These are phyloP conservation scores for Phialophora chinensis DNA, from an alignment of 2,329 filamentous ascomycete genomes.

Conservation along the genomic window DNA sequence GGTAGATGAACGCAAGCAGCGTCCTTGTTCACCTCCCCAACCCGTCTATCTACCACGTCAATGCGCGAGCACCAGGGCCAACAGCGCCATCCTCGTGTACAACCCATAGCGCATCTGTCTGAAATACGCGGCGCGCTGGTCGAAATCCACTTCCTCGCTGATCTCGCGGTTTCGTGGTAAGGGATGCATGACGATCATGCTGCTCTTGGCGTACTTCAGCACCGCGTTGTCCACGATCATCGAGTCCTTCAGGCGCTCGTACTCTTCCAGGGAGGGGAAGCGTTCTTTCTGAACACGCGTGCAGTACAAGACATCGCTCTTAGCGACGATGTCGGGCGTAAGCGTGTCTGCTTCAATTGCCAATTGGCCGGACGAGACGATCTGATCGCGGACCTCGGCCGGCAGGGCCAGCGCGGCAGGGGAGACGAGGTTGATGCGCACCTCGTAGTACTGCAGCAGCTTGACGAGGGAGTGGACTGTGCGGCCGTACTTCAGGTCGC, in stretches of 20 bases:
- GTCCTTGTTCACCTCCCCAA: background rate
- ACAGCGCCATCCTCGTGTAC: constrained; percentile 95
- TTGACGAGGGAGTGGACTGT: constrained; percentile 95
- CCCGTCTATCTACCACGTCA: constrained; percentile 1
- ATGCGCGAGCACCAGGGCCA: constrained; percentile 83
- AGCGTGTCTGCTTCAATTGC: constrained; percentile 76
- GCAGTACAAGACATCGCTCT: constrained; percentile 93
- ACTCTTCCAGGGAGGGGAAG: constrained; percentile 79
- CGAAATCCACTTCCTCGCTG: constrained; percentile 94
- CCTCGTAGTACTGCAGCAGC: constrained; percentile 93
- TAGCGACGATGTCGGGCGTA: constrained; percentile 83
- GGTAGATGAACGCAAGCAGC: background rate
- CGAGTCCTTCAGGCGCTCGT: constrained; percentile 84
- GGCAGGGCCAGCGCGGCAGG: constrained; percentile 81
- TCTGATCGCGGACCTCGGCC: constrained; percentile 71
- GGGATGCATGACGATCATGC: constrained; percentile 95
- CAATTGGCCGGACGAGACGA: constrained; percentile 77
- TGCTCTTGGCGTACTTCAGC: constrained; percentile 86
- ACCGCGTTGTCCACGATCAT: constrained; percentile 91
- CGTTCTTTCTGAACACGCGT: constrained; percentile 96
- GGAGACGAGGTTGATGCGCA: constrained; percentile 88
- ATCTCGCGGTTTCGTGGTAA: constrained; percentile 93
- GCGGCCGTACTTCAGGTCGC: constrained; percentile 90
- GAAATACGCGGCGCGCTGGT: constrained; percentile 96
- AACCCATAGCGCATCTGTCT: constrained; percentile 98